Percentiles rank a stretch among this genome's conserved stretches.
Conservation (phyloP, 352 stramenopile species). For the Phytophthora multivora region DNA sequence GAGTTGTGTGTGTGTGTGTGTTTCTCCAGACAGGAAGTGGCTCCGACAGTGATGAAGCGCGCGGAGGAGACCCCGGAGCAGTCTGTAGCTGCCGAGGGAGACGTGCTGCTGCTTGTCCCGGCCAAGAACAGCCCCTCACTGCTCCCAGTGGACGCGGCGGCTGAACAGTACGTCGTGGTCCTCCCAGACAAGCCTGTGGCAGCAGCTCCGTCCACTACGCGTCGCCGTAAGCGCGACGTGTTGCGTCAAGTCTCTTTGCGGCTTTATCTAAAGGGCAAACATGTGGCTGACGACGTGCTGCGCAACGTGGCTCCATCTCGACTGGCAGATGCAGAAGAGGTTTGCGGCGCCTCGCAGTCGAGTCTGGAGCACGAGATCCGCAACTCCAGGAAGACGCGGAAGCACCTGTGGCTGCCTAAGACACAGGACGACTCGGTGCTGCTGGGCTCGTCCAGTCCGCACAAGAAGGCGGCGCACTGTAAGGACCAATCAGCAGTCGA, state of each 20-base stretch:
- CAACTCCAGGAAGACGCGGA: slow-evolving; percentile 64
- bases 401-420: slow-evolving; percentile 72
- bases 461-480: background rate
- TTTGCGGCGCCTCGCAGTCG: slow-evolving; percentile 48
- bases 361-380: slow-evolving; percentile 72
- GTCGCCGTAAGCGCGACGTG: slow-evolving; percentile 64
- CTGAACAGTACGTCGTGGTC: slow-evolving; percentile 20
- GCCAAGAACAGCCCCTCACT: slow-evolving; percentile 11
- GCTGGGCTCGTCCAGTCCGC: slow-evolving; percentile 21
- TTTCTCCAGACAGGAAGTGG: slow-evolving; percentile 20
- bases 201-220: slow-evolving; percentile 14
- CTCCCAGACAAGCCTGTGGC: slow-evolving; percentile 17
- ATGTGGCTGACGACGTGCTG: slow-evolving; percentile 71
- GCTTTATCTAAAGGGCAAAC: slow-evolving; percentile 68
- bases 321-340: slow-evolving; percentile 63
- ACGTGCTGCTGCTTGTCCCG: slow-evolving; percentile 9
- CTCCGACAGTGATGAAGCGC: slow-evolving; percentile 11
- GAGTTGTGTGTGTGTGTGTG: background rate
- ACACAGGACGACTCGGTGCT: slow-evolving; percentile 84
- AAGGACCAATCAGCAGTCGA: slow-evolving; percentile 51
- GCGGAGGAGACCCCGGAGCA: slow-evolving; percentile 5
- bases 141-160: slow-evolving; percentile 13
- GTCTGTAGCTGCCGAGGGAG: background rate
- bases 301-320: slow-evolving; percentile 59
- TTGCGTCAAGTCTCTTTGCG: slow-evolving; percentile 80